Evolutionary conservation across 306 rosid genomes (phyloP).

Genomic region (Begonia loranthoides): DNA sequence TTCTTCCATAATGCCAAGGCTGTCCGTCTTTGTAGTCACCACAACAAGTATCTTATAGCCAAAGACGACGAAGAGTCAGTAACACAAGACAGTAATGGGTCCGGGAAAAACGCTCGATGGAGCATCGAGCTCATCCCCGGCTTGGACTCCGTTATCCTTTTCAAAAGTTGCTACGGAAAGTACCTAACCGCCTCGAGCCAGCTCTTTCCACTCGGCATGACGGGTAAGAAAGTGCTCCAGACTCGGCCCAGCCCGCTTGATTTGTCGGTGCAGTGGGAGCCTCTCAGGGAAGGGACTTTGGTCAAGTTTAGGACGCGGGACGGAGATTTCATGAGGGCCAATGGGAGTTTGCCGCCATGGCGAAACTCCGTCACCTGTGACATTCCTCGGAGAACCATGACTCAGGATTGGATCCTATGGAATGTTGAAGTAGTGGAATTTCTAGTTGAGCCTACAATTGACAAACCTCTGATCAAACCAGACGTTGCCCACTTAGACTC

Average conservation of each 20-base stretch:
- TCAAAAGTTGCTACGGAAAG: slow-evolving; percentile 67
- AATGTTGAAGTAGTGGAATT: slow-evolving; percentile 62
- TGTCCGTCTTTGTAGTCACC: slow-evolving; percentile 75
- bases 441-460: slow-evolving; percentile 22
- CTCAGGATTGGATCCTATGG: slow-evolving; percentile 90
- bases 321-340: slow-evolving; percentile 69
- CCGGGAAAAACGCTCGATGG: slow-evolving; percentile 61
- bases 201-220: slow-evolving; percentile 64
- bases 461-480: slow-evolving; percentile 21
- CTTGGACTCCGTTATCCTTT: slow-evolving; percentile 46
- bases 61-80: slow-evolving; percentile 85
- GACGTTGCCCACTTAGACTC: slow-evolving; percentile 44
- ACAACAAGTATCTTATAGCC: slow-evolving; percentile 55
- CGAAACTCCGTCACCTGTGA: slow-evolving; percentile 81
- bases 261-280: slow-evolving; percentile 89
- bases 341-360: slow-evolving; percentile 90
- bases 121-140: slow-evolving; percentile 40
- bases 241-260: slow-evolving; percentile 40
- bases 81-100: slow-evolving; percentile 49
- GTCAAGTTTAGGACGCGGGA: slow-evolving; percentile 63
- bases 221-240: slow-evolving; percentile 71
- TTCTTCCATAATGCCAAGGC: slow-evolving; percentile 63
- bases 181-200: slow-evolving; percentile 72
- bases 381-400: slow-evolving; percentile 51
- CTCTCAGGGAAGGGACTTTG: slow-evolving; percentile 38